phyloP scores from a whole-genome alignment of 495 filamentous ascomycete genomes.

The Penicillium goetzii region DNA sequence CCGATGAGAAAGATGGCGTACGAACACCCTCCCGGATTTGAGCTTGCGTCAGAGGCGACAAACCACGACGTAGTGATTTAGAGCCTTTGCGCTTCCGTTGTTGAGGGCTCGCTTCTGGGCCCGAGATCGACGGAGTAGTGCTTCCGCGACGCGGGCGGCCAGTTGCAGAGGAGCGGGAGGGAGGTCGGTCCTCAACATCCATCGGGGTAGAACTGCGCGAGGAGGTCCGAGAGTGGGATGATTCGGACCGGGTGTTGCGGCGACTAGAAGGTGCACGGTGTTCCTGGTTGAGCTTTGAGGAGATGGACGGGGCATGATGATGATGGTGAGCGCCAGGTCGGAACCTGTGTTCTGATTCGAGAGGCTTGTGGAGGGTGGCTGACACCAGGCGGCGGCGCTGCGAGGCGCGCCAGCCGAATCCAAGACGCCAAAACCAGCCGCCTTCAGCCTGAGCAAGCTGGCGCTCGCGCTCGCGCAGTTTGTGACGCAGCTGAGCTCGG shows the following conservation, averaged over 20 bases:
- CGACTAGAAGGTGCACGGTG: slow-evolving; percentile 37
- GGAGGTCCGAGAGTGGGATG: slow-evolving; percentile 50
- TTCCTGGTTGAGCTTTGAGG: slow-evolving; percentile 43
- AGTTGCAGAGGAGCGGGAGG: slow-evolving; percentile 40
- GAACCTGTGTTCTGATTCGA: slow-evolving; percentile 29
- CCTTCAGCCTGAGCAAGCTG: slow-evolving; percentile 67
- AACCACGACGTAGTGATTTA: slow-evolving; percentile 40
- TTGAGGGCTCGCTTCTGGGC: slow-evolving; percentile 35
- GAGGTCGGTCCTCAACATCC: slow-evolving; percentile 42
- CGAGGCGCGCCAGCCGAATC: slow-evolving; percentile 64
- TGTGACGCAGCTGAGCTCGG: slow-evolving; percentile 69
- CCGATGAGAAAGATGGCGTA: slow-evolving; percentile 44
- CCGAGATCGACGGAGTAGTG: slow-evolving; percentile 33
- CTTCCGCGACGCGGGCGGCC: slow-evolving; percentile 45
- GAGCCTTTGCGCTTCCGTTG: slow-evolving; percentile 43
- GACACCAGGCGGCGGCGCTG: slow-evolving; percentile 45
- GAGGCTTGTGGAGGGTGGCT: slow-evolving; percentile 32
- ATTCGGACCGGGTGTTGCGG: slow-evolving; percentile 46
- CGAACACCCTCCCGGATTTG: slow-evolving; percentile 47
- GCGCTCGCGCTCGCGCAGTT: slow-evolving; percentile 65
- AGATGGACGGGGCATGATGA: slow-evolving; percentile 36
- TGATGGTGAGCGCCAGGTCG: slow-evolving; percentile 36
- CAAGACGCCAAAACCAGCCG: slow-evolving; percentile 80
- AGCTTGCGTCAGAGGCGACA: slow-evolving; percentile 51
- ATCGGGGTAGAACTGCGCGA: slow-evolving; percentile 56